Conservation (phyloP, 148 eudicot species). For the Dianthus caryophyllus region DNA sequence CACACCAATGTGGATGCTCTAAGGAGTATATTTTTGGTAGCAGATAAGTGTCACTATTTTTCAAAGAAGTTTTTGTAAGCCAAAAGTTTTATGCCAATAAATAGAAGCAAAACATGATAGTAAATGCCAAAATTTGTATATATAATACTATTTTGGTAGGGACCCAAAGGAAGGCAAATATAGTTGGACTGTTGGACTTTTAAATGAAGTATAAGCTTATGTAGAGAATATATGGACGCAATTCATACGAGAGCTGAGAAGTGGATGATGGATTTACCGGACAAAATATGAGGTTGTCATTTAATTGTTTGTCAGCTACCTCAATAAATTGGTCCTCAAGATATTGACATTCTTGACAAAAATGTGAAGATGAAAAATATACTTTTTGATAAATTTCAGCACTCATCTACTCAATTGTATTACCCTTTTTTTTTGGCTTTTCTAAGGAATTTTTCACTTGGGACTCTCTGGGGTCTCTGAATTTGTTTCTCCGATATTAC, state of each 20-base stretch:
- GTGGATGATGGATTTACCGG: constrained; percentile 17
- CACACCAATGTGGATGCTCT: too few relatives aligned
- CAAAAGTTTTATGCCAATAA: background rate
- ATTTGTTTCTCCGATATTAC: too few relatives aligned
- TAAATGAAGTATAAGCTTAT: constrained; percentile 5
- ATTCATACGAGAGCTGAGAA: constrained; percentile 15
- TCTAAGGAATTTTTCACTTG: constrained; percentile 17
- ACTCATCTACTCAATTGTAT: constrained; percentile 17
- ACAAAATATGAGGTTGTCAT: constrained; percentile 24
- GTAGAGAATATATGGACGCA: constrained; percentile 11
- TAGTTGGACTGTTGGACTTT: constrained; percentile 4
- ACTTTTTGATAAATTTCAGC: constrained; percentile 14
- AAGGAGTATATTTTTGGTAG: too few relatives aligned
- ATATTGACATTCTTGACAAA: constrained; percentile 36
- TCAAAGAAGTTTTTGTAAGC: background rate
- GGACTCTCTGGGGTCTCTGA: constrained; percentile 3
- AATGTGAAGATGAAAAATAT: constrained; percentile 25
- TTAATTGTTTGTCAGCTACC: constrained; percentile 20
- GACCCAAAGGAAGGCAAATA: constrained; percentile 3
- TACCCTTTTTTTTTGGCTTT: constrained; percentile 25
- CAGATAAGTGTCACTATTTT: background rate
- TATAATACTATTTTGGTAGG: background rate
- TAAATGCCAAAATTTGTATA: constrained; percentile 21
- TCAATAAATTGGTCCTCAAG: constrained; percentile 22
- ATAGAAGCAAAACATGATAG: constrained; percentile 1